phyloP scores from a whole-genome alignment of 805 yeast genomes.

The Yarrowia sp. region DNA sequence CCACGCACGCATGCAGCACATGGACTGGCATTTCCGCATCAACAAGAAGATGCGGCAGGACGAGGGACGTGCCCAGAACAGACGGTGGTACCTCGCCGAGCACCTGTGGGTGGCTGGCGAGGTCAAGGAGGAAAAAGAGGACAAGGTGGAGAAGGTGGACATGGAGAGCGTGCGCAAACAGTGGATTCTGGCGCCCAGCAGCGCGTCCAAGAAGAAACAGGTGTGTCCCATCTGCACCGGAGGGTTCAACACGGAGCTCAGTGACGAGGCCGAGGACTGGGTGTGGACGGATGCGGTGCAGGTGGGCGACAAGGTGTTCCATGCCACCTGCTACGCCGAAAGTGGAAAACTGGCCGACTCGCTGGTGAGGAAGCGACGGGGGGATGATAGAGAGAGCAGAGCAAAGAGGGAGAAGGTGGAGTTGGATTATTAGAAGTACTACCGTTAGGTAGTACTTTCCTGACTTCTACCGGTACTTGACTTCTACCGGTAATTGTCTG shows the following conservation, averaged over 20 bases:
- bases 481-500: too few species aligned
- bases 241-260: slow-evolving; percentile 65
- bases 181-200: slow-evolving; percentile 72
- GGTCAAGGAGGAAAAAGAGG: slow-evolving; percentile 53
- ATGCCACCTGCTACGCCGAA: slow-evolving; percentile 74
- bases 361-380: slow-evolving; percentile 9
- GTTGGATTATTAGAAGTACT: slow-evolving; percentile 11
- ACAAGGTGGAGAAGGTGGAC: slow-evolving; percentile 41
- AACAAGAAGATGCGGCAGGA: slow-evolving; percentile 73
- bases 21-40: slow-evolving; percentile 96
- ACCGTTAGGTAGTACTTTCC: too few species aligned
- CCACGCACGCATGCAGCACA: slow-evolving; percentile 62
- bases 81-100: slow-evolving; percentile 82
- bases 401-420: slow-evolving; percentile 25
- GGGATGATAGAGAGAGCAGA: slow-evolving; percentile 5
- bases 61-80: slow-evolving; percentile 60
- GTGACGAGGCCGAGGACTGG: slow-evolving; percentile 82
- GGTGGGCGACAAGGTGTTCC: slow-evolving; percentile 60
- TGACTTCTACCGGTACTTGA: too few species aligned
- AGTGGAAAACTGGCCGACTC: slow-evolving; percentile 49
- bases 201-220: slow-evolving; percentile 61
- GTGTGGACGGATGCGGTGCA: slow-evolving; percentile 73
- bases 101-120: slow-evolving; percentile 75
- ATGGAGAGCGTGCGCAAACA: slow-evolving; percentile 53
- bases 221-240: slow-evolving; percentile 79